Percentiles rank a stretch among this genome's conserved stretches.
Evolutionary conservation across 2,329 filamentous ascomycete species (phyloP).

Genomic region (Claviceps sp.): DNA sequence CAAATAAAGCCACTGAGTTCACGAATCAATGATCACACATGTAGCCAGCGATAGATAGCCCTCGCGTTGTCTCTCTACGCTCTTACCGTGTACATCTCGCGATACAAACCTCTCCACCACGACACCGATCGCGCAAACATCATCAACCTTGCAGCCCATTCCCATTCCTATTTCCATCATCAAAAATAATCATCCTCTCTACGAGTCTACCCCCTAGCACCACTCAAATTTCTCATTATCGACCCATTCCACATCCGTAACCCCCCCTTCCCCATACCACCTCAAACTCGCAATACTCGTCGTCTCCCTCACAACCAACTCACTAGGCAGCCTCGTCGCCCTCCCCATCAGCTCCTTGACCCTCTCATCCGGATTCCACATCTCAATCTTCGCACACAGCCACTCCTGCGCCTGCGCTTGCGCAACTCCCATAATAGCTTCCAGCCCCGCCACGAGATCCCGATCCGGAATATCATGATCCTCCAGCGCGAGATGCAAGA

Average conservation of each 20-base stretch:
- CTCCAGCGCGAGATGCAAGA: constrained; percentile 57
- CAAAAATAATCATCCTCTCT: not conserved
- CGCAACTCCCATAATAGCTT: constrained; percentile 52
- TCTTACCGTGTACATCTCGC: too few species aligned
- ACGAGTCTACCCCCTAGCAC: constrained; percentile 37
- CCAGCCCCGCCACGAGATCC: constrained; percentile 39
- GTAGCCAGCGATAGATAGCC: too few species aligned
- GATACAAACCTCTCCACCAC: too few species aligned
- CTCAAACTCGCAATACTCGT: constrained; percentile 59
- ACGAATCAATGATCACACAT: too few species aligned
- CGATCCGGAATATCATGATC: constrained; percentile 26
- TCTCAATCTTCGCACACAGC: constrained; percentile 55
- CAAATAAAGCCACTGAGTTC: too few species aligned
- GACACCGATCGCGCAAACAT: too few species aligned
- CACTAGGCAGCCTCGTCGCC: constrained; percentile 32
- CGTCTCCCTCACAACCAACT: constrained; percentile 41
- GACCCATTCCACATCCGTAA: constrained; percentile 52
- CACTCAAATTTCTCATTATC: constrained; percentile 68
- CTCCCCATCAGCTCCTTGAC: constrained; percentile 33
- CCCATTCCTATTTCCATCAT: too few species aligned
- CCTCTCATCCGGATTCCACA: constrained; percentile 67
- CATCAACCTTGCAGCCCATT: too few species aligned
- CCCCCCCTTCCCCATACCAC: constrained; percentile 49
- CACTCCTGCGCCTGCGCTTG: constrained; percentile 58
- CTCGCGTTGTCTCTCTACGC: too few species aligned